Conservation (phyloP, 768 basidiomycete species). For the Podaxis sp. region DNA sequence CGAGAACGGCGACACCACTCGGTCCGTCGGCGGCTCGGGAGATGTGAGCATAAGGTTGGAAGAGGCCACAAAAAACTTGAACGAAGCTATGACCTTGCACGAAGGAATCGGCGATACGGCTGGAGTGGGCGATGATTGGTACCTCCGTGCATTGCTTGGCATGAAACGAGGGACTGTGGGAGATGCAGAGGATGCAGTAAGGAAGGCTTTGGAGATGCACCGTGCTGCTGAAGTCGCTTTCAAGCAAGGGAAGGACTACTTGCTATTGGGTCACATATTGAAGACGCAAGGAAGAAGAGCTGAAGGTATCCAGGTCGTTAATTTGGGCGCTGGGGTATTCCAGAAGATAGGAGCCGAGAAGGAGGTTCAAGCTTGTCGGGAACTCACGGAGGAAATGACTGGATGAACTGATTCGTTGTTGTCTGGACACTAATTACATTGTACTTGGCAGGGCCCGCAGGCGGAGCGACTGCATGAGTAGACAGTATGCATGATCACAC, state of each 20-base stretch:
- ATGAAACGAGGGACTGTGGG: neutral
- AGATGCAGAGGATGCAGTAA: neutral
- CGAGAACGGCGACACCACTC: neutral
- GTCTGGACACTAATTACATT: neutral
- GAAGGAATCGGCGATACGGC: neutral
- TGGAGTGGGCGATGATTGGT: slow-evolving; percentile 5
- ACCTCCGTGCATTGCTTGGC: neutral
- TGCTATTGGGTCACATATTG: neutral
- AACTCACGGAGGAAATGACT: neutral
- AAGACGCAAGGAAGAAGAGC: neutral
- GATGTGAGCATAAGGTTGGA: neutral
- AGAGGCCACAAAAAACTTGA: neutral
- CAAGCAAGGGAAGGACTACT: slow-evolving; percentile 5
- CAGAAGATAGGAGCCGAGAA: neutral
- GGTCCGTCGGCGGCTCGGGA: neutral
- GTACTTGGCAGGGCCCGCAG: too few relatives aligned
- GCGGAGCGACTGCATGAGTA: too few relatives aligned
- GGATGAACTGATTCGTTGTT: neutral
- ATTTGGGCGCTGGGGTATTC: neutral
- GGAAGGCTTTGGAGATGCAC: neutral
- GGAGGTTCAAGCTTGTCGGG: neutral
- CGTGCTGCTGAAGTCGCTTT: neutral
- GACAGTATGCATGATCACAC: too few relatives aligned
- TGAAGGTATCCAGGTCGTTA: neutral
- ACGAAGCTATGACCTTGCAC: neutral